phyloP scores from a whole-genome alignment of 1,284 basidiomycete species.

The Microstroma glucosiphilum region DNA sequence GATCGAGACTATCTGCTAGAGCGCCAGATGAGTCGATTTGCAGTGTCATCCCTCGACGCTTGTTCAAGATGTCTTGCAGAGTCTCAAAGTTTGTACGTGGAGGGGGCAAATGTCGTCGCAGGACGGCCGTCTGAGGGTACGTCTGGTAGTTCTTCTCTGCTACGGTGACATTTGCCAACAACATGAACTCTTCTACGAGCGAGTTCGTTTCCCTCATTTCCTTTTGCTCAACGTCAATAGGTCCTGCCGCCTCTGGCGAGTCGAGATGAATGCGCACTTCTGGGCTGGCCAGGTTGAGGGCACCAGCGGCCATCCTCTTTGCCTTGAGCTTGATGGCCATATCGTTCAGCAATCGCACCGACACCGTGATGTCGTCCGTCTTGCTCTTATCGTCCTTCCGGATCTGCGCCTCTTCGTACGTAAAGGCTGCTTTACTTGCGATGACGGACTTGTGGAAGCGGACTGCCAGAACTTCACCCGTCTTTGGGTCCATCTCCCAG shows the following conservation, averaged over 20 bases:
- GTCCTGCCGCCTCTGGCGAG: slow-evolving; percentile 71
- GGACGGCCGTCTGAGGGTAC: slow-evolving; percentile 90
- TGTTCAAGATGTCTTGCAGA: slow-evolving; percentile 82
- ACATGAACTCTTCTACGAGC: slow-evolving; percentile 97
- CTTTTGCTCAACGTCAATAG: slow-evolving; percentile 96
- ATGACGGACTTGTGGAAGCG: slow-evolving; percentile 95
- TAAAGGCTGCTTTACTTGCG: slow-evolving; percentile 91
- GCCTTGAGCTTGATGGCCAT: slow-evolving; percentile 81
- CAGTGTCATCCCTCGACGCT: slow-evolving; percentile 74
- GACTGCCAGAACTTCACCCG: slow-evolving; percentile 79
- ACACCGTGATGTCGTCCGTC: slow-evolving; percentile 75
- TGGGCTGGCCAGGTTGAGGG: slow-evolving; percentile 91
- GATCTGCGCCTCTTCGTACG: slow-evolving; percentile 91
- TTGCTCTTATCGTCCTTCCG: slow-evolving; percentile 79
- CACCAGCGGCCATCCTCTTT: slow-evolving; percentile 83
- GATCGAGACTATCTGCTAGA: slow-evolving; percentile 81
- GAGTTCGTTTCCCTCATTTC: slow-evolving; percentile 88
- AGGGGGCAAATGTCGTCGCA: slow-evolving; percentile 87
- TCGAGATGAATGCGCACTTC: slow-evolving; percentile 94
- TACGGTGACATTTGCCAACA: slow-evolving; percentile 92
- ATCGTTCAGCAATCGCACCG: slow-evolving; percentile 81
- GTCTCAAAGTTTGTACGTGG: slow-evolving; percentile 81
- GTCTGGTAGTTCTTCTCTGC: slow-evolving; percentile 85
- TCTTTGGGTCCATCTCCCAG: slow-evolving; percentile 64
- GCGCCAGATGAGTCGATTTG: slow-evolving; percentile 88